phyloP scores from a whole-genome alignment of 371 early-diverging fungal genomes.

The Synchytrium microbalum region DNA sequence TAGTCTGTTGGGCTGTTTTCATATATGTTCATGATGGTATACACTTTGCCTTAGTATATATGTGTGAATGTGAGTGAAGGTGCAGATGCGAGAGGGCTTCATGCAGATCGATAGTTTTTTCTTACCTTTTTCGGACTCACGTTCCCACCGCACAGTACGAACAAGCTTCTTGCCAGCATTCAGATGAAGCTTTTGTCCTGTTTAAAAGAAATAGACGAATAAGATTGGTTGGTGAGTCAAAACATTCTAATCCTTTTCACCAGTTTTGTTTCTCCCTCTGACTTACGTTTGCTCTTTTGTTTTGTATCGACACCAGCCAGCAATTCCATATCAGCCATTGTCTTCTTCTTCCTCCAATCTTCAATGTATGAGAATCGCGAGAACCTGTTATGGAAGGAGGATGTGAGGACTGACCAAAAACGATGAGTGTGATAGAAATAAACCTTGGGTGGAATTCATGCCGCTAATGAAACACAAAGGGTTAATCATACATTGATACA shows the following conservation, averaged over 20 bases:
- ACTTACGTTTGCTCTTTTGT: constrained; percentile 12
- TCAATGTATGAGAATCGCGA: constrained; percentile 28
- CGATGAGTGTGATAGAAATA: background rate
- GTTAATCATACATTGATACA: background rate
- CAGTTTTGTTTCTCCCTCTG: too few relatives aligned
- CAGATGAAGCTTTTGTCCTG: background rate
- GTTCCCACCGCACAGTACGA: constrained; percentile 21
- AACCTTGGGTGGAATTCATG: constrained; percentile 21
- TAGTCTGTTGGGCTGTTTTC: constrained; percentile 25
- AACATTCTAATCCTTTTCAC: too few relatives aligned
- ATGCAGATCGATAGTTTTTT: too few relatives aligned
- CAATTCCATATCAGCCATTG: constrained; percentile 22
- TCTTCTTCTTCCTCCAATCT: constrained; percentile 32
- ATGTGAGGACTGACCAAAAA: background rate
- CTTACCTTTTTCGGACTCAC: constrained; percentile 8
- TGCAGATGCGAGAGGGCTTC: too few relatives aligned
- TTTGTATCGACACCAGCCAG: constrained; percentile 26
- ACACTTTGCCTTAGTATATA: constrained; percentile 15
- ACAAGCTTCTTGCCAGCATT: constrained; percentile 14
- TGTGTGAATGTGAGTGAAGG: background rate
- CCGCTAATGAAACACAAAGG: constrained; percentile 2
- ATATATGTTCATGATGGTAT: constrained; percentile 35
- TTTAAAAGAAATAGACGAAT: background rate
- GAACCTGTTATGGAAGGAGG: constrained; percentile 21
- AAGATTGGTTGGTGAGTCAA: too few relatives aligned